phyloP scores from a whole-genome alignment of 2,329 filamentous ascomycete genomes.

The Fonsecaea pugnacius region DNA sequence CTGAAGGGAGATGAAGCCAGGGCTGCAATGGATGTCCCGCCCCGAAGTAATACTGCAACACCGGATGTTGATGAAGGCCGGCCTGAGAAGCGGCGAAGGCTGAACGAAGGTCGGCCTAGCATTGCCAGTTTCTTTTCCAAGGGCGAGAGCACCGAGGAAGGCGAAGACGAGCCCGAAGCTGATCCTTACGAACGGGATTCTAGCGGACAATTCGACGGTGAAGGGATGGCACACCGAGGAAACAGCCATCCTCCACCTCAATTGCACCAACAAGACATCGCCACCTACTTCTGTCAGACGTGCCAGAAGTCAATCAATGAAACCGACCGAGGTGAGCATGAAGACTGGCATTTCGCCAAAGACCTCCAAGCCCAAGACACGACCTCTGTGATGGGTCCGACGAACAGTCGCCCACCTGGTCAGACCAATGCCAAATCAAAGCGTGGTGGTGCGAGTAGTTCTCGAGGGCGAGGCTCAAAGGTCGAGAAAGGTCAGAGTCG shows the following conservation, averaged over 20 bases:
- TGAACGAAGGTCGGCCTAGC: conserved; percentile 52
- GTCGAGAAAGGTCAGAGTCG: conserved; percentile 36
- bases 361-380: conserved; percentile 74
- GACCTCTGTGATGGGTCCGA: conserved; percentile 37
- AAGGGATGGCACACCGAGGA: conserved; percentile 20
- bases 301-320: conserved; percentile 67
- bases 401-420: conserved; percentile 34
- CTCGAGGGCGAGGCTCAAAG: conserved; percentile 31
- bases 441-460: conserved; percentile 25
- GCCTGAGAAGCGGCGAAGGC: conserved; percentile 50
- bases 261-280: conserved; percentile 27
- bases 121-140: conserved; percentile 65
- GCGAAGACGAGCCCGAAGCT: conserved; percentile 36
- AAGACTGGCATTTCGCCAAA: conserved; percentile 93
- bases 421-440: conserved; percentile 24
- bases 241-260: conserved; percentile 4
- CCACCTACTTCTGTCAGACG: conserved; percentile 61
- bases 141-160: conserved; percentile 41
- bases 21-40: conserved; percentile 43
- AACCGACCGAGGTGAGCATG: conserved; percentile 71
- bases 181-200: conserved; percentile 24
- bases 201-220: conserved; percentile 26
- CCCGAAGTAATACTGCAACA: conserved; percentile 32
- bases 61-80: conserved; percentile 39
- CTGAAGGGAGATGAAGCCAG: conserved; percentile 66